These are phyloP conservation scores for Fusarium marasasianum DNA, from an alignment of 2,329 filamentous ascomycete species.

Conservation along the genomic window DNA sequence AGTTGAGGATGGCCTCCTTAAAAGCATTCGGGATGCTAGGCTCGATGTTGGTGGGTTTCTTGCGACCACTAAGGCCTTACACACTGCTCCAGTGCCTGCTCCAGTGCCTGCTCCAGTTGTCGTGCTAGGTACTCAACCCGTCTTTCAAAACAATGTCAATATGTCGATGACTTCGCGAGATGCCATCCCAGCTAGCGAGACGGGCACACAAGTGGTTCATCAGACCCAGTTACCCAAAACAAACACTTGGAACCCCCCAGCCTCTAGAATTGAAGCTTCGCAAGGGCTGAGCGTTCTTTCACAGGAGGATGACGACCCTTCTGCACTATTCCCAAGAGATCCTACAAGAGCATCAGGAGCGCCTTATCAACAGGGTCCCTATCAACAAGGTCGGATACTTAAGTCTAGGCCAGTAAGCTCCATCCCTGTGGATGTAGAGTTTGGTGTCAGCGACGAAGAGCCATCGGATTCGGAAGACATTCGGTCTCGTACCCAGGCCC, in stretches of 20 bases:
- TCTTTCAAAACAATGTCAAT: slow-evolving; percentile 43
- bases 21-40: slow-evolving; percentile 54
- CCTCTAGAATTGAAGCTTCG: slow-evolving; percentile 24
- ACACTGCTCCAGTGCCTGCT: slow-evolving; percentile 19
- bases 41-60: slow-evolving; percentile 55
- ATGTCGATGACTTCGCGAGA: slow-evolving; percentile 49
- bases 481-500: slow-evolving; percentile 28
- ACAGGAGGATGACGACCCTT: slow-evolving; percentile 37
- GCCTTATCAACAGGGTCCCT: background rate
- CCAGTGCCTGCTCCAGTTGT: slow-evolving; percentile 37
- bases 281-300: slow-evolving; percentile 38
- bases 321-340: slow-evolving; percentile 41
- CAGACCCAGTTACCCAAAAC: slow-evolving; percentile 59
- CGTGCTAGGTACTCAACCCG: slow-evolving; percentile 57
- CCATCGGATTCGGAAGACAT: slow-evolving; percentile 47
- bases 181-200: slow-evolving; percentile 44
- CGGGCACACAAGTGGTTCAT: slow-evolving; percentile 59
- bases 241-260: slow-evolving; percentile 39
- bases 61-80: slow-evolving; percentile 36
- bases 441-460: slow-evolving; percentile 42
- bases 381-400: slow-evolving; percentile 7
- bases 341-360: slow-evolving; percentile 4
- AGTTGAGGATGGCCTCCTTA: slow-evolving; percentile 55
- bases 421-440: slow-evolving; percentile 24
- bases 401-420: background rate